Evolutionary conservation across 495 filamentous ascomycete species (phyloP).

Genomic region (Pyrenula aspistea): DNA sequence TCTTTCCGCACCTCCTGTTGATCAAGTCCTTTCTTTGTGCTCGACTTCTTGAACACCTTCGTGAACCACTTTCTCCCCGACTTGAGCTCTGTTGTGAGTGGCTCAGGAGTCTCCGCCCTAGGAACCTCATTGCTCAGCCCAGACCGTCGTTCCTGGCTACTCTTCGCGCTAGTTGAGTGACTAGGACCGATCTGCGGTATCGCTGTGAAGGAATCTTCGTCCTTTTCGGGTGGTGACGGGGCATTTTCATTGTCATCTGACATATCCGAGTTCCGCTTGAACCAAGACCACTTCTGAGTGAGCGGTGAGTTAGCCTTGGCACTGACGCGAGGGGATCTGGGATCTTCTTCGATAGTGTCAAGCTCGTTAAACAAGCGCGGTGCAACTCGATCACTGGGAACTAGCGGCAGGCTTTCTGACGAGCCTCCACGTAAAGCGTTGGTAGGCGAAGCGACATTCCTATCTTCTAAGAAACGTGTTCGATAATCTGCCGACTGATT

Average conservation of each 20-base stretch:
- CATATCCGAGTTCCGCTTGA: slow-evolving; percentile 42
- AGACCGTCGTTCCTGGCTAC: not conserved
- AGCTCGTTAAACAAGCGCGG: slow-evolving; percentile 3
- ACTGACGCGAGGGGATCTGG: not conserved
- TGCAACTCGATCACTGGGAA: not conserved
- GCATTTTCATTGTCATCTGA: slow-evolving; percentile 17
- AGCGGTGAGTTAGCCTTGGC: not conserved
- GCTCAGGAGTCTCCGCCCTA: slow-evolving; percentile 1
- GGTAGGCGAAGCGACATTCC: not conserved
- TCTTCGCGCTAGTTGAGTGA: not conserved
- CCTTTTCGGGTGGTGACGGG: not conserved
- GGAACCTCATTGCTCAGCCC: not conserved
- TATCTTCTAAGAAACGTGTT: not conserved
- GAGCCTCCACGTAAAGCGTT: not conserved
- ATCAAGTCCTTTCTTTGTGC: slow-evolving; percentile 5
- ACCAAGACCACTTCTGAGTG: slow-evolving; percentile 56
- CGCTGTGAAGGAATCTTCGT: not conserved
- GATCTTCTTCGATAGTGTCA: slow-evolving; percentile 14
- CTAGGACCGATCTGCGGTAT: not conserved
- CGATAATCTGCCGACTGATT: not conserved
- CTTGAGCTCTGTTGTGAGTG: not conserved
- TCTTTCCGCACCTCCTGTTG: not conserved
- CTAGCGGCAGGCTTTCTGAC: not conserved
- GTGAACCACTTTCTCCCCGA: slow-evolving; percentile 7
- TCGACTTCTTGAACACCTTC: slow-evolving; percentile 15